These are phyloP conservation scores for Lepiota subincarnata DNA, from an alignment of 768 basidiomycete genomes.

Conservation along the genomic window DNA sequence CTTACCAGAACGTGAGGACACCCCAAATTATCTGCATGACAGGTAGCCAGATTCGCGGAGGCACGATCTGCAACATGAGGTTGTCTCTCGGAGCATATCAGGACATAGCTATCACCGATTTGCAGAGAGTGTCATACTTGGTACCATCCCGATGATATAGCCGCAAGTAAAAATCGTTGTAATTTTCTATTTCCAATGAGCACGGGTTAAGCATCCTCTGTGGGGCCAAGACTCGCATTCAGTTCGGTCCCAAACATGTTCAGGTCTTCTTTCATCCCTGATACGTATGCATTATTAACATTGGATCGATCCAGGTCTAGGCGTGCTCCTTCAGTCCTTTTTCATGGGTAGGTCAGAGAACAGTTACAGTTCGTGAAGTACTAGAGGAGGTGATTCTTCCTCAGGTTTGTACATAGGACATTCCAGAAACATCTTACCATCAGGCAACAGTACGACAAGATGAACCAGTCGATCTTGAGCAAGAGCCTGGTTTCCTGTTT, in stretches of 20 bases:
- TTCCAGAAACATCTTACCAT: conserved; percentile 37
- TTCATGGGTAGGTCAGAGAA: neutral
- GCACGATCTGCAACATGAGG: conserved; percentile 57
- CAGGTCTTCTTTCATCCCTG: conserved; percentile 73
- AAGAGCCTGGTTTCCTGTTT: conserved; percentile 48
- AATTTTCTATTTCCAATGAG: conserved; percentile 42
- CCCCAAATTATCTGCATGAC: conserved; percentile 64
- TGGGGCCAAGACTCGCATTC: conserved; percentile 37
- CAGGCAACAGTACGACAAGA: conserved; percentile 67
- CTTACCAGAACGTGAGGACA: conserved; percentile 58
- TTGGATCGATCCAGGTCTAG: conserved; percentile 67
- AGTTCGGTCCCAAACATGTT: conserved; percentile 60
- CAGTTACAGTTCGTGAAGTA: conserved; percentile 62
- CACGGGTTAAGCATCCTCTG: neutral
- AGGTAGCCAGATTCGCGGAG: conserved; percentile 66
- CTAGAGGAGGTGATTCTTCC: conserved; percentile 24
- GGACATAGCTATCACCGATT: neutral
- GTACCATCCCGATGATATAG: conserved; percentile 73
- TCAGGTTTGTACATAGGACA: conserved; percentile 6
- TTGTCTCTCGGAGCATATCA: conserved; percentile 41
- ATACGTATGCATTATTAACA: conserved; percentile 72
- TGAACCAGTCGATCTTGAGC: conserved; percentile 62
- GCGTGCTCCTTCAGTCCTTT: neutral
- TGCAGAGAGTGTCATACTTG: conserved; percentile 35
- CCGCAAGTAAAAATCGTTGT: conserved; percentile 72